Evolutionary conservation across 768 basidiomycete genomes (phyloP).

Genomic region (Pleurotus tuoliensis): DNA sequence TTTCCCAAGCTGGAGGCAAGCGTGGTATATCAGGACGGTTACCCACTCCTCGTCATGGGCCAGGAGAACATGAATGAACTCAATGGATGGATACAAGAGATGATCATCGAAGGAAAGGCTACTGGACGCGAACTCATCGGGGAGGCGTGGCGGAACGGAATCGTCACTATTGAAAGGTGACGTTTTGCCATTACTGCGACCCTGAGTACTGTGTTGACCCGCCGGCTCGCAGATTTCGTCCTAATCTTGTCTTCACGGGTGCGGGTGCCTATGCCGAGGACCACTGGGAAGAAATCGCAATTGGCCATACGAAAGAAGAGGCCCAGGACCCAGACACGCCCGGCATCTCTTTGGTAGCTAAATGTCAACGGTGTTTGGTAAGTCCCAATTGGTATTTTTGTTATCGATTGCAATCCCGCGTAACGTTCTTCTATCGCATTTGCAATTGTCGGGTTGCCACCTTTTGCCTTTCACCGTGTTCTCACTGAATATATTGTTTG

Average conservation of each 20-base stretch:
- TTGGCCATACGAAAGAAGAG: slow-evolving; percentile 27
- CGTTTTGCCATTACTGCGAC: slow-evolving; percentile 10
- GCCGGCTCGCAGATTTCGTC: slow-evolving; percentile 53
- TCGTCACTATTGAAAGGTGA: slow-evolving; percentile 57
- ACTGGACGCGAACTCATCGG: slow-evolving; percentile 43
- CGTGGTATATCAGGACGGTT: slow-evolving; percentile 66
- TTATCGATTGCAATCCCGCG: slow-evolving; percentile 2
- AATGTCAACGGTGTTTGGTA: slow-evolving; percentile 72
- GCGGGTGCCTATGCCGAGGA: slow-evolving; percentile 73
- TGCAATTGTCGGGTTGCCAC: not conserved
- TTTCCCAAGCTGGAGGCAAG: slow-evolving; percentile 59
- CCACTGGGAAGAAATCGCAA: slow-evolving; percentile 55
- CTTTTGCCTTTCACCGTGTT: not conserved
- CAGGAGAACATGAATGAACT: slow-evolving; percentile 60
- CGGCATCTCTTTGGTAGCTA: slow-evolving; percentile 56
- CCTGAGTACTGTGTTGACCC: not conserved
- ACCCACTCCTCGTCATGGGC: slow-evolving; percentile 63
- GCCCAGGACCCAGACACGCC: slow-evolving; percentile 27
- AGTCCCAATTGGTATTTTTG: slow-evolving; percentile 18
- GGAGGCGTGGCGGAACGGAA: slow-evolving; percentile 50
- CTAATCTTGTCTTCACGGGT: slow-evolving; percentile 70
- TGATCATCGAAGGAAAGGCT: slow-evolving; percentile 1
- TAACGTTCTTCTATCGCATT: not conserved
- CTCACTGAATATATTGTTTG: slow-evolving; percentile 1
- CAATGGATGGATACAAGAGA: slow-evolving; percentile 35